Evolutionary conservation across 1,284 basidiomycete genomes (phyloP).

Genomic region (Cryptococcus sp.): DNA sequence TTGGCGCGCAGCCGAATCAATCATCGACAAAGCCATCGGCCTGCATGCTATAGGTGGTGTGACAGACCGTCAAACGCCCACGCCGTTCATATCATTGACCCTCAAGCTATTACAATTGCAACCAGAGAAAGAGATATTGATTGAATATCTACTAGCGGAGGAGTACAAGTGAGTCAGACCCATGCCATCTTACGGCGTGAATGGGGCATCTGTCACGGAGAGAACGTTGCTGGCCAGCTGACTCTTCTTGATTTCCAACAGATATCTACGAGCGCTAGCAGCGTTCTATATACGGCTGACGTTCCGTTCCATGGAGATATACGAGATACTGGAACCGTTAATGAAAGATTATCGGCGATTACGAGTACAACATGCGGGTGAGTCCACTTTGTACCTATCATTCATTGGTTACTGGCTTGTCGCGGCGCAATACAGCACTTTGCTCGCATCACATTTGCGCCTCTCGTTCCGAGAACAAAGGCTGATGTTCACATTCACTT

Average conservation of each 20-base stretch:
- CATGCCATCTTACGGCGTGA: neutral
- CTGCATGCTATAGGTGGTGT: constrained; percentile 86
- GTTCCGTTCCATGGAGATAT: constrained; percentile 84
- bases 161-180: constrained; percentile 85
- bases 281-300: constrained; percentile 95
- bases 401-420: neutral
- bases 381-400: constrained; percentile 37
- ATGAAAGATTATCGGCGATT: constrained; percentile 92
- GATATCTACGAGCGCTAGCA: constrained; percentile 89
- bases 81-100: constrained; percentile 85
- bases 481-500: constrained; percentile 1
- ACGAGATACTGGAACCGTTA: constrained; percentile 88
- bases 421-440: neutral
- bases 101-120: constrained; percentile 95
- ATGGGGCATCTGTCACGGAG: neutral
- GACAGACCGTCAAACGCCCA: constrained; percentile 83
- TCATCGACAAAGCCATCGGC: constrained; percentile 90
- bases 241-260: constrained; percentile 44
- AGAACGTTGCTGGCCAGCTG: neutral
- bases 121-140: constrained; percentile 91
- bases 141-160: constrained; percentile 91
- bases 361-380: constrained; percentile 75
- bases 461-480: neutral
- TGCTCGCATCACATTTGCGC: constrained; percentile 2
- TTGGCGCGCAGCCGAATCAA: constrained; percentile 67